Conservation (phyloP, 1,284 basidiomycete genomes). For the Puccinia hordei region DNA sequence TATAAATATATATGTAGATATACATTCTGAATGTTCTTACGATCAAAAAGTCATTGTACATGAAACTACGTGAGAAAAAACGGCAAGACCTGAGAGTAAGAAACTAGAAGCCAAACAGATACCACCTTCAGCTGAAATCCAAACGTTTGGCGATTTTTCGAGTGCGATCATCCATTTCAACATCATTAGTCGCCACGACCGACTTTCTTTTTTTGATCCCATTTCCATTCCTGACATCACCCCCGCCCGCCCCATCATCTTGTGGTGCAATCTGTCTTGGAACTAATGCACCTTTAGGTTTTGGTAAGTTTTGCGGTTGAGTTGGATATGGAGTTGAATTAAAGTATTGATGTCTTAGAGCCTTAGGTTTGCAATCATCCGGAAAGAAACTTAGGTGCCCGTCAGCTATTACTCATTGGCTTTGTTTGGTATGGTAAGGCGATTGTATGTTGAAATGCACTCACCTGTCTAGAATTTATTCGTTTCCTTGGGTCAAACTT, state of each 20-base stretch:
- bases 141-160: slow-evolving; percentile 47
- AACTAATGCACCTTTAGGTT: slow-evolving; percentile 66
- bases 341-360: slow-evolving; percentile 76
- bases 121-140: slow-evolving; percentile 29
- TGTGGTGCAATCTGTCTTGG: slow-evolving; percentile 66
- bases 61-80: too few species aligned
- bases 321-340: slow-evolving; percentile 75
- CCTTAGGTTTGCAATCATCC: slow-evolving; percentile 61
- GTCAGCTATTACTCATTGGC: background rate
- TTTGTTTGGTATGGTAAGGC: background rate
- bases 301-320: slow-evolving; percentile 78
- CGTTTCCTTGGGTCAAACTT: slow-evolving; percentile 83
- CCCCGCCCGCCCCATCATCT: slow-evolving; percentile 59
- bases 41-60: too few species aligned
- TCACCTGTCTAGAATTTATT: slow-evolving; percentile 75
- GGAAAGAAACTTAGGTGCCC: background rate
- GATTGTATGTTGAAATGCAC: slow-evolving; percentile 22
- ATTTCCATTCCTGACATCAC: slow-evolving; percentile 48
- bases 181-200: slow-evolving; percentile 1
- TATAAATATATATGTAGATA: too few species aligned
- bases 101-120: background rate
- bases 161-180: slow-evolving; percentile 38
- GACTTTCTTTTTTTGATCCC: slow-evolving; percentile 41
- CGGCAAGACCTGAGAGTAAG: background rate
- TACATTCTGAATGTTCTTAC: too few species aligned